Base-by-base conservation (phyloP, 352 stramenopile genomes). In the Pythium oligandrum region DNA sequence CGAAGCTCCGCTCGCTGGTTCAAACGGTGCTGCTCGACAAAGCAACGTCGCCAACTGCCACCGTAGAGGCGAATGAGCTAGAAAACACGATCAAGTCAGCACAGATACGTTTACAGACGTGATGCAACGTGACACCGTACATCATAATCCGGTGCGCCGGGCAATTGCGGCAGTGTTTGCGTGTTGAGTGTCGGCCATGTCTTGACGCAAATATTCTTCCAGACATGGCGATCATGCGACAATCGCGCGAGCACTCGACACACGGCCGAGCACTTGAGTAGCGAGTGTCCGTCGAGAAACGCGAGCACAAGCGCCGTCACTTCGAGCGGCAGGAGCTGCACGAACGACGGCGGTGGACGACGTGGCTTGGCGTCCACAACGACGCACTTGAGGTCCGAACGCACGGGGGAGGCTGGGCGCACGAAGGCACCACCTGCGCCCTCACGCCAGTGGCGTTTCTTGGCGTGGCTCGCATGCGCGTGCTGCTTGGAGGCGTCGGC, bases 51-150 rank as follows among this genome's bases (percentile, higher is more conserved):
- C 83, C 83, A 93, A 43, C 67, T 77, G 6, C 83, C 80, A 47
- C 81, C 74, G 44, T 90, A 93, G 7, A 90, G 46, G 4, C 79
- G 80, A 56, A 91, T 83, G 51, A 88, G 51, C 81, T 91, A 26
- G 7, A 35, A 44, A 38, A 43, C 51, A 47, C 10, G 44, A 48
- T 36, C 6, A 55, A 57, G 48, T 55, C 31, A 53, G 9, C 33
- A 52, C 47, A 54, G 17, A n/a, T 8, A 30, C 45, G 11, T 43
- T 30, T 9, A 45, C 35, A 62, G 10, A 47, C 3, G 30, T 1
- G n/a, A 26, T 6, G 47, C 1, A 51, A 33, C 39, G 38, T 2
- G 37, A 9, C 3, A 10, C 65, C 74, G 53, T 74, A 87, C 80
- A 61, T 91, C 80, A 60, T 91, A 93, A 51, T 91, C 79, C 0